These are phyloP conservation scores for Aschersonia sp. DNA, from an alignment of 2,329 filamentous ascomycete species.

Conservation along the genomic window DNA sequence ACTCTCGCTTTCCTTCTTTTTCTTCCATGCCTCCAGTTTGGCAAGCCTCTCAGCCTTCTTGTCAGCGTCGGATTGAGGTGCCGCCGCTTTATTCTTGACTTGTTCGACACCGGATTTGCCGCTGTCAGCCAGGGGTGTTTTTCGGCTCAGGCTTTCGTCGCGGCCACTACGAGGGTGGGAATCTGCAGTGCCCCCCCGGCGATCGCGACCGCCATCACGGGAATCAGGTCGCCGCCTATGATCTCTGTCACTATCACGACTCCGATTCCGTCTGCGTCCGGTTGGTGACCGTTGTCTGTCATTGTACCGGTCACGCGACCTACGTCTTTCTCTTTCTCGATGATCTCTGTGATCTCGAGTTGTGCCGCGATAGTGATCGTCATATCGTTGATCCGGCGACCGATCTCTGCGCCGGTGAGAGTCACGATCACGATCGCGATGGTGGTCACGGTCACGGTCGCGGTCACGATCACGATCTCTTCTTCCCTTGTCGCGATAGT, in stretches of 20 bases:
- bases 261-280: conserved; percentile 44
- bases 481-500: too few relatives aligned
- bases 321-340: conserved; percentile 42
- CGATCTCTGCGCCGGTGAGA: conserved; percentile 53
- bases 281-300: conserved; percentile 42
- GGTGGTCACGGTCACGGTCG: conserved; percentile 30
- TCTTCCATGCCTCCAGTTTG: conserved; percentile 83
- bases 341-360: conserved; percentile 46
- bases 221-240: conserved; percentile 62
- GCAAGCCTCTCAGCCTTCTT: conserved; percentile 67
- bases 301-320: conserved; percentile 45
- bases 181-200: conserved; percentile 58
- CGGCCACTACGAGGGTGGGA: conserved; percentile 50
- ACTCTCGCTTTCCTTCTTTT: conserved; percentile 67
- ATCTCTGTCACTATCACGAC: conserved; percentile 50
- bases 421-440: conserved; percentile 37
- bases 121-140: conserved; percentile 33
- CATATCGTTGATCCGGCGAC: background rate
- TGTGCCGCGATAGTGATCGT: conserved; percentile 40
- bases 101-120: conserved; percentile 37
- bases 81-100: conserved; percentile 38
- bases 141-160: conserved; percentile 44
- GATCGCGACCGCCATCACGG: conserved; percentile 47
- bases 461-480: conserved; percentile 40
- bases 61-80: conserved; percentile 50